Evolutionary conservation across 345 rosid species (phyloP).

Genomic region (Aquilaria yunnanensis): DNA sequence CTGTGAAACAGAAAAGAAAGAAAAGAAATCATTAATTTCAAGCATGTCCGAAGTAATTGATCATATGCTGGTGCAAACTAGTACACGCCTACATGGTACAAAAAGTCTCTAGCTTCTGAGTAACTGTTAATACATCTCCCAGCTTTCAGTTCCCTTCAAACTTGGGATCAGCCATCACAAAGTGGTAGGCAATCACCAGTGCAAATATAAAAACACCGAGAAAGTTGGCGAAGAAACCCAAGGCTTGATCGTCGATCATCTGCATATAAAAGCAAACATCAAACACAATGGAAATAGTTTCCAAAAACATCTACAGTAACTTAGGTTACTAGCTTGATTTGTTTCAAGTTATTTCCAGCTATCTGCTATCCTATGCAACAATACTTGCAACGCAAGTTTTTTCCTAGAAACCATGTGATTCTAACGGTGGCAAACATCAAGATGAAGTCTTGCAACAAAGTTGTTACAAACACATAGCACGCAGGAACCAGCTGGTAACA

Average conservation of each 20-base stretch:
- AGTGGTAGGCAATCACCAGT: constrained; percentile 80
- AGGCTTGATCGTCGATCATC: constrained; percentile 78
- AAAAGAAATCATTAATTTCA: too few species aligned
- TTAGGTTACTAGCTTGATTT: neutral
- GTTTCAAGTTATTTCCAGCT: neutral
- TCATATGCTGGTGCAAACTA: too few species aligned
- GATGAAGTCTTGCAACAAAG: too few species aligned
- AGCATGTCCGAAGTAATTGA: too few species aligned
- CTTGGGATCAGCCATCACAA: constrained; percentile 74
- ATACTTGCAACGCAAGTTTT: too few species aligned
- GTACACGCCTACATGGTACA: neutral
- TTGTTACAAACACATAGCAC: too few species aligned
- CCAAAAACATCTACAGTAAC: too few species aligned
- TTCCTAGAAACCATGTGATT: too few species aligned
- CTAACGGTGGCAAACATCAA: too few species aligned
- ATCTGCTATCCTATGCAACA: too few species aligned
- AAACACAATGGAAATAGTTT: neutral
- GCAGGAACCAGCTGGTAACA: too few species aligned
- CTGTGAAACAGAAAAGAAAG: too few species aligned
- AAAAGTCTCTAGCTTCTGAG: neutral
- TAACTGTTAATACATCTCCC: neutral
- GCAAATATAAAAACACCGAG: constrained; percentile 72
- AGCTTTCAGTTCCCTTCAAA: constrained; percentile 45
- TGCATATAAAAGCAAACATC: constrained; percentile 21
- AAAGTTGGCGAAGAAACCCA: constrained; percentile 70